Evolutionary conservation across 768 basidiomycete species (phyloP), one percentile per base, ranked within the genome.

Genomic region (Clitopilus hobsonii): DNA sequence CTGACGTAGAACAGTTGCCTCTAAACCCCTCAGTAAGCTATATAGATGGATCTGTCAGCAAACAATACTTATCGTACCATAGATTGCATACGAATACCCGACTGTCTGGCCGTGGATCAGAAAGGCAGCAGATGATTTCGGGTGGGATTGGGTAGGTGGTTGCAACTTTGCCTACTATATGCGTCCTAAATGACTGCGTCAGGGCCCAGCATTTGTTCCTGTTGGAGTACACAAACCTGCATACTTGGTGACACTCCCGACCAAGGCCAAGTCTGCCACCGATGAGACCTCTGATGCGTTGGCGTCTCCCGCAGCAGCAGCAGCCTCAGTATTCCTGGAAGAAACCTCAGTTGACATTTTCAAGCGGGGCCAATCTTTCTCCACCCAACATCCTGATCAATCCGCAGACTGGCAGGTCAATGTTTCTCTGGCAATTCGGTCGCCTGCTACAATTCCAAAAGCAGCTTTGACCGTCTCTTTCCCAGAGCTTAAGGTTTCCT

Each of bases 121-220:
- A 1, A 83, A 85, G 61, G 70, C 73, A 3, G 69, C 75, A 29
- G 76, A 74, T 2, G 82, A 85, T 60, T 84, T 82, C 56, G 82
- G 83, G 1, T 85, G 82, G 81, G 82, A 84, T 64, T 84, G 81
- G 82, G 79, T 82, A 54, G 24, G 65, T 53, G 3, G 23, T 22
- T 20, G 10, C n/a, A n/a, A 2, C 49, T 25, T 22, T 24, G 20
- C n/a, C n/a, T n/a, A n/a, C n/a, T n/a, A 48, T 36, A 6, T 52
- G 51, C 45, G n/a, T 47, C 27, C 53, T 30, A 28, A 26, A 30
- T n/a, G 41, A 29, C 25, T 23, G 3, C 28, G 20, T 20, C 38
- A 81, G 81, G 80, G 77, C 16, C 82, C 81, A 32, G 83, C 81
- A 0, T 84, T 83, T 58, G 74, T 82, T 1, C 82, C 83, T 0